Evolutionary conservation across 2,329 filamentous ascomycete species (phyloP), one percentile per base, ranked within the genome.

Genomic region (Gyromitra esculenta): DNA sequence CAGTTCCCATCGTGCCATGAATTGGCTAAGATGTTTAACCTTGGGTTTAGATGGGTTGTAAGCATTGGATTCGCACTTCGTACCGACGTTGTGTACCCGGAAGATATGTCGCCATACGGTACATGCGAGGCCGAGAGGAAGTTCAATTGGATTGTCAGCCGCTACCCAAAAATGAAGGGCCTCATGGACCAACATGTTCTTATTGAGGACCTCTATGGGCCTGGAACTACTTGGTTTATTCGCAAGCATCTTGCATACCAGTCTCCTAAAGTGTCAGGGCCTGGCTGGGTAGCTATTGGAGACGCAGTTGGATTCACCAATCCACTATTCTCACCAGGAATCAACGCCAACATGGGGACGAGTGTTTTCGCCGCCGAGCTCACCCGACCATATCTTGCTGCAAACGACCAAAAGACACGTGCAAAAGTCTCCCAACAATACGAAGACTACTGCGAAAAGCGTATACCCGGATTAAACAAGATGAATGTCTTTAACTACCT

Each of bases 251-350:
- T 81, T 5, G 63, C 79, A 5, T 79, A 77, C 59, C 63, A 72
- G 45, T 79, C 79, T 11, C 81, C 81, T 1, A 68, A 72, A 18
- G 81, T 82, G 11, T 76, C 80, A 0, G 81, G 81, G 37, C 62
- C 73, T 8, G 77, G 79, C 25, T 81, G 80, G 81, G 35, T 82
- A 18, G 81, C 81, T 5, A 80, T 82, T 50, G 81, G 81, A n/a
- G 79, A 82, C 57, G 79, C 81, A 1, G 76, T 74, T 45, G 81
- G 81, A 6, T 82, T 82, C 65, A 82, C 81, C 7, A 82, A 82
- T 63, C 81, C 81, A 1, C 59, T 82, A 8, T 80, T 76, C 50
- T 82, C 81, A 1, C 81, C 81, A 5, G 81, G 81, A 25, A 82
- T 82, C 68, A 82, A 81, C 48, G 79, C 76, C 31, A 78, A 74